A percentile compares a stretch with the other conserved stretches of the same genome.
phyloP scores from a whole-genome alignment of 352 stramenopile genomes.

The Globisporangium orthogonon region DNA sequence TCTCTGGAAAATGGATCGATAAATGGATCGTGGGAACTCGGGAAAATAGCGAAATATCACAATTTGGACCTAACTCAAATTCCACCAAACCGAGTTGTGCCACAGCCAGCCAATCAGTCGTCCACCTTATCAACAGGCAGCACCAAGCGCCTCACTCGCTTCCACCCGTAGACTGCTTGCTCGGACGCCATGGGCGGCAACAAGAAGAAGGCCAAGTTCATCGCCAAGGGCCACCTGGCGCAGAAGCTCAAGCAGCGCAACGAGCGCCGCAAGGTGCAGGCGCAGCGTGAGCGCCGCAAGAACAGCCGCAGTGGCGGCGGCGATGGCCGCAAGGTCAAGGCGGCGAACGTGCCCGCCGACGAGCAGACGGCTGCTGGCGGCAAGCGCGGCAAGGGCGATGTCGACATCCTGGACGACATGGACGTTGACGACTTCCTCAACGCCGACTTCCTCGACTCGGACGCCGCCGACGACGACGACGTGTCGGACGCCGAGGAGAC shows the following conservation, averaged over 20 bases:
- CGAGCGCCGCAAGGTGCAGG: conserved; percentile 74
- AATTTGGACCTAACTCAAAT: no score
- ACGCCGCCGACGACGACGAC: conserved; percentile 21
- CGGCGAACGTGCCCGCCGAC: conserved; percentile 2
- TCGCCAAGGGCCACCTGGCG: conserved; percentile 70
- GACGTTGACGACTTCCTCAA: conserved; percentile 86
- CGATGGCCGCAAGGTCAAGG: conserved; percentile 22
- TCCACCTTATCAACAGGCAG: background rate
- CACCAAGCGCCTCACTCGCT: no score
- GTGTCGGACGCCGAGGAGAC: conserved; percentile 16
- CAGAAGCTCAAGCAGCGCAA: conserved; percentile 86
- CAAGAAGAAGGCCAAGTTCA: conserved; percentile 89
- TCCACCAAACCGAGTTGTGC: no score
- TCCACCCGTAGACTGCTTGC: no score
- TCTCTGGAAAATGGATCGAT: no score
- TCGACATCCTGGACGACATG: conserved; percentile 85
- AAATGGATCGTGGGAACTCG: no score
- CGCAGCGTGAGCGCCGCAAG: conserved; percentile 69
- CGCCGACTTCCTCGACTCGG: conserved; percentile 74
- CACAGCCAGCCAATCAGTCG: background rate
- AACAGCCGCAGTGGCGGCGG: conserved; percentile 57
- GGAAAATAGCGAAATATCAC: no score
- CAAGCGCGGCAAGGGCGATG: conserved; percentile 54
- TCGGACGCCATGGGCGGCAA: conserved; percentile 31
- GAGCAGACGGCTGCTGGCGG: conserved; percentile 8